Conservation (phyloP, 805 yeast genomes). For the Candida gorgasii region DNA sequence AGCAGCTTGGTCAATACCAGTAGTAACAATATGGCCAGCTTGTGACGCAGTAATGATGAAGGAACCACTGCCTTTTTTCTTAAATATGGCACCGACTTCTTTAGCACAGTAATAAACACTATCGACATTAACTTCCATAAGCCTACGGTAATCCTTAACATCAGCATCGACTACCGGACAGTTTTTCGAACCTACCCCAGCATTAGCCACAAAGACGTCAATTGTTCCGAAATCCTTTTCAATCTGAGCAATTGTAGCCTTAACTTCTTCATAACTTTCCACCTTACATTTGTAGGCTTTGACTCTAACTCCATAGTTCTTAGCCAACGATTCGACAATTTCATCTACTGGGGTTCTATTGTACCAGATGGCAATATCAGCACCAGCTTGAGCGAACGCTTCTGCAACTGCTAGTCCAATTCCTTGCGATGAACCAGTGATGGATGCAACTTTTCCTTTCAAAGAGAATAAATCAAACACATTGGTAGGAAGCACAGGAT, state of each 20-base stretch:
- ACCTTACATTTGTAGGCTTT: conserved; percentile 67
- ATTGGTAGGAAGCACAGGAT: conserved; percentile 51
- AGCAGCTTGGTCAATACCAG: conserved; percentile 47
- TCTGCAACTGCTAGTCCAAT: conserved; percentile 84
- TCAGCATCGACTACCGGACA: conserved; percentile 50
- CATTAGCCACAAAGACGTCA: conserved; percentile 86
- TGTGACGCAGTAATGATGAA: conserved; percentile 47
- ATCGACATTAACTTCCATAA: conserved; percentile 41
- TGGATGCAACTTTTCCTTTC: conserved; percentile 78
- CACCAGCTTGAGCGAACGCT: conserved; percentile 86
- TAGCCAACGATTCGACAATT: conserved; percentile 59
- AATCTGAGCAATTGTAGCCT: conserved; percentile 48
- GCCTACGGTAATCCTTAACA: conserved; percentile 34
- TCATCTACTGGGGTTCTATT: conserved; percentile 57
- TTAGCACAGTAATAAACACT: conserved; percentile 47
- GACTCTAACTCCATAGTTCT: conserved; percentile 59
- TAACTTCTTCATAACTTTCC: conserved; percentile 50
- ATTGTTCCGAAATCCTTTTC: conserved; percentile 73
- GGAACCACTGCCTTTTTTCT: conserved; percentile 41
- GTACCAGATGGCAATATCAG: conserved; percentile 60
- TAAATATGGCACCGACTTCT: conserved; percentile 40
- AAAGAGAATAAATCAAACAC: conserved; percentile 73
- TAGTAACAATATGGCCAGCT: conserved; percentile 48
- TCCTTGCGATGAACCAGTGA: conserved; percentile 85
- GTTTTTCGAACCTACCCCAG: conserved; percentile 80